Conservation (phyloP, 352 stramenopile genomes). For the Blastocystis hominis region DNA sequence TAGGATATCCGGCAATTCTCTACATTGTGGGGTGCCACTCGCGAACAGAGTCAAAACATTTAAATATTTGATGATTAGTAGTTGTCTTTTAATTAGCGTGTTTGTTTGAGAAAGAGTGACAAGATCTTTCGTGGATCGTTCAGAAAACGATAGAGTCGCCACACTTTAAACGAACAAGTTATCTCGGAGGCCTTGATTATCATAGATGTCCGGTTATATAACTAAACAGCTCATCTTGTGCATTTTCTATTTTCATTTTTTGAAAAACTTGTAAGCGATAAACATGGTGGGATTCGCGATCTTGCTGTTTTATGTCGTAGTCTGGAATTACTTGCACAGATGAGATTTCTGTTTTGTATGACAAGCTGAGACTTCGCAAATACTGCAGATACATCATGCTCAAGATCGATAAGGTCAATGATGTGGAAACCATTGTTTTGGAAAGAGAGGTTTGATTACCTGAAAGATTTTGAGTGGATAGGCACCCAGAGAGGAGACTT, state of each 20-base stretch:
- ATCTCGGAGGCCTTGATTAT: not conserved
- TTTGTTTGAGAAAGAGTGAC: not conserved
- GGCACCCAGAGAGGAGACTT: constrained; percentile 54
- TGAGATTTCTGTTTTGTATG: constrained; percentile 30
- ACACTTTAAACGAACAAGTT: too few species aligned
- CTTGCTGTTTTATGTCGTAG: constrained; percentile 45
- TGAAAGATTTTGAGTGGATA: not conserved
- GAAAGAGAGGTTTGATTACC: constrained; percentile 8
- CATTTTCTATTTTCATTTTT: not conserved
- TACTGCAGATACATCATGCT: constrained; percentile 57
- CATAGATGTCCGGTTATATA: not conserved
- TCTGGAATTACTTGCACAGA: constrained; percentile 56
- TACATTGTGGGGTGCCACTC: constrained; percentile 17
- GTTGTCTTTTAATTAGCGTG: not conserved
- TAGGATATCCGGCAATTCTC: constrained; percentile 38
- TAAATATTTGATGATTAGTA: constrained; percentile 16
- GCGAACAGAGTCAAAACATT: not conserved
- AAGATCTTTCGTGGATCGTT: not conserved
- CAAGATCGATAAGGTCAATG: constrained; percentile 53
- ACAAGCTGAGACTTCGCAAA: constrained; percentile 54
- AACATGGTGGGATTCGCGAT: not conserved
- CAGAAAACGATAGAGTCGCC: too few species aligned
- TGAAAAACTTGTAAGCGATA: too few species aligned
- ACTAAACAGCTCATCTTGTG: not conserved
- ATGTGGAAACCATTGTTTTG: constrained; percentile 47